These are phyloP conservation scores for Apiosordaria backusii DNA, from an alignment of 495 filamentous ascomycete species.

Conservation along the genomic window DNA sequence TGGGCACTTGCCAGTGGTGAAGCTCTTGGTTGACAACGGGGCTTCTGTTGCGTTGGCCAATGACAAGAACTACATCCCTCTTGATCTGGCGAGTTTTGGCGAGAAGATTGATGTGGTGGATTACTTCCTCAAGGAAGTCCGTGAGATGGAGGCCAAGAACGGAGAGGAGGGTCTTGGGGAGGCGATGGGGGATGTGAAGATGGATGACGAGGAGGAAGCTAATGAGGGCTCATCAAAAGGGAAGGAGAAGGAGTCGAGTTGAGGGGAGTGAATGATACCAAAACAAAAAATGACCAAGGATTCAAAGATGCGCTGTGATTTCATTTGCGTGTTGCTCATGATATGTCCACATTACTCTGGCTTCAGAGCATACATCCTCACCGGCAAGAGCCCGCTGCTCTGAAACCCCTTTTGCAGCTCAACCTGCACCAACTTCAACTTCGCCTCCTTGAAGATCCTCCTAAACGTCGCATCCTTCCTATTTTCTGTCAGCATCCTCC, in stretches of 20 bases:
- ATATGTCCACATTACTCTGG: conserved; percentile 13
- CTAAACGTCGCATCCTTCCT: conserved; percentile 69
- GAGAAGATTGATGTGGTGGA: conserved; percentile 65
- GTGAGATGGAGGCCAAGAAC: conserved; percentile 52
- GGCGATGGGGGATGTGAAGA: conserved; percentile 26
- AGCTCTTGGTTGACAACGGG: conserved; percentile 58
- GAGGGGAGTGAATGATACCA: background rate
- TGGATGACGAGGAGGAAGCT: conserved; percentile 20
- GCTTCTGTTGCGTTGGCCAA: conserved; percentile 74
- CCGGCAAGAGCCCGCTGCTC: conserved; percentile 50
- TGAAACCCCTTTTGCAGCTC: conserved; percentile 76
- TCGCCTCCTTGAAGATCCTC: conserved; percentile 64
- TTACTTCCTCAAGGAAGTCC: conserved; percentile 56
- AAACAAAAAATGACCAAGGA: background rate
- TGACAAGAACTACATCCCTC: conserved; percentile 75
- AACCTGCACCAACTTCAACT: conserved; percentile 60
- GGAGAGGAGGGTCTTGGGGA: conserved; percentile 32
- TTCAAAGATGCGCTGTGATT: background rate
- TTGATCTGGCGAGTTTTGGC: conserved; percentile 78
- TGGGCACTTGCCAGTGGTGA: conserved; percentile 76
- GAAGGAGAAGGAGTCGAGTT: conserved; percentile 3
- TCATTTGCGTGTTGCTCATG: background rate
- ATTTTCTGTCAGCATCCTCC: background rate
- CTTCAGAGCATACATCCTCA: conserved; percentile 66
- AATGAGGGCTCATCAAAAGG: conserved; percentile 7